Conservation (phyloP, 2,329 filamentous ascomycete species). For the Arthrobotrys conoides region DNA sequence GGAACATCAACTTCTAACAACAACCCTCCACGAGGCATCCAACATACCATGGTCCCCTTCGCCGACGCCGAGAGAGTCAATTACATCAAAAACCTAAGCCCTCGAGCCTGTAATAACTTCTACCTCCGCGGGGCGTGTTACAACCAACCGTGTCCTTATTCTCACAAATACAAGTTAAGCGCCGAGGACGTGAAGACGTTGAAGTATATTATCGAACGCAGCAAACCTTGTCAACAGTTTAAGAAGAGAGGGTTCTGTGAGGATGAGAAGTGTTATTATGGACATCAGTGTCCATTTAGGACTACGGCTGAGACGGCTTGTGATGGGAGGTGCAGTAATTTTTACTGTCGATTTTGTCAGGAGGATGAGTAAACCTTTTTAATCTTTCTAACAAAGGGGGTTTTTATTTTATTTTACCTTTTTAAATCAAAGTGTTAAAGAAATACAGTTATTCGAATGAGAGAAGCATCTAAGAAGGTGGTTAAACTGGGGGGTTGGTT, state of each 20-base stretch:
- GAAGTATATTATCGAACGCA: slow-evolving; percentile 58
- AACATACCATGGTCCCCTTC: slow-evolving; percentile 48
- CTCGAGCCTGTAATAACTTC: slow-evolving; percentile 55
- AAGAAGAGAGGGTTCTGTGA: slow-evolving; percentile 55
- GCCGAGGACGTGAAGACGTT: slow-evolving; percentile 53
- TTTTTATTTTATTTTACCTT: background rate
- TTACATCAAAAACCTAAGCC: slow-evolving; percentile 55
- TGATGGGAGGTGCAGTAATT: slow-evolving; percentile 43
- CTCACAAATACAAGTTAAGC: slow-evolving; percentile 55
- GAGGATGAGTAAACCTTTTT: slow-evolving; percentile 38
- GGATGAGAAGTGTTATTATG: slow-evolving; percentile 60
- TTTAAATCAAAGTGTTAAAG: no score
- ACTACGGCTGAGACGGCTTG: slow-evolving; percentile 9
- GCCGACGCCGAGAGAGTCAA: slow-evolving; percentile 52
- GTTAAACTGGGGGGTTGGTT: no score
- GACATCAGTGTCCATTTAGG: slow-evolving; percentile 57
- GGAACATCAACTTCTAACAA: background rate
- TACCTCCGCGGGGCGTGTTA: slow-evolving; percentile 51
- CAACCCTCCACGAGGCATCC: slow-evolving; percentile 39
- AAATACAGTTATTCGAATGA: no score
- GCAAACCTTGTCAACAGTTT: slow-evolving; percentile 54
- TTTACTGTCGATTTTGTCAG: slow-evolving; percentile 52
- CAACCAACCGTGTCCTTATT: slow-evolving; percentile 49
- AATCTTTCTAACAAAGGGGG: no score
- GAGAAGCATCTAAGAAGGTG: no score